Evolutionary conservation across 169 alveolate genomes (phyloP), one percentile per base, ranked within the genome.

Genomic region (Eimeria sp.): DNA sequence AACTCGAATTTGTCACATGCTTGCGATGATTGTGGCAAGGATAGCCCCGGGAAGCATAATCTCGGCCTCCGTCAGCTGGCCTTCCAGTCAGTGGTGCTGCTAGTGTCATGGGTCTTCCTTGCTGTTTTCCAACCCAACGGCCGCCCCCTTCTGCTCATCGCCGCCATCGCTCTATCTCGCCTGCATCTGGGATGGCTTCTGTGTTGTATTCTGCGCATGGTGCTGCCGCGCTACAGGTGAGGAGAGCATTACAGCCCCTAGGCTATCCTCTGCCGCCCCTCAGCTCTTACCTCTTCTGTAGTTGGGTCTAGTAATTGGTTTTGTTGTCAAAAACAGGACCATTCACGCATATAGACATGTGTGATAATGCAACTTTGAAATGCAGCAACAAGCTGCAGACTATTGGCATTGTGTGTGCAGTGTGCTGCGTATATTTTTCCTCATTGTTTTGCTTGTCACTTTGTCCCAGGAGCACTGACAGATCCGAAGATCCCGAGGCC

Each of bases 141-240:
- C 34, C 78, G 45, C 7, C 65, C 92, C 45, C 25, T 61, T 76
- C 58, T 54, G 34, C 92, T 84, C 58, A 54, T 84, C 22, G 22
- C 30, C 30, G 75, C 78, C 65, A 84, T 84, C 40, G 54, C 58
- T 30, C 40, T 84, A 25, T 57, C 78, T 30, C 92, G 92, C 57
- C 80, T 84, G 47, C 92, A 84, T 34, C 78, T 84, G 58, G 92
- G 92, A 47, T 84, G 92, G 92, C 92, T 84, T 22, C 11, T 84
- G n/a, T 57, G 92, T 45, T 84, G 92, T 58, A 27, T 61, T 47
- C 40, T 54, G 54, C 73, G 78, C 57, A 84, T 84, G 92, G 34
- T 84, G 58, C 92, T 84, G 92, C n/a, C 92, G n/a, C 45, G 92
- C 92, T 61, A 58, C 80, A 84, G 78, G 92, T 84, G 67, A 18